Evolutionary conservation across 2,329 filamentous ascomycete genomes (phyloP).

Genomic region (Penicillium italicum): DNA sequence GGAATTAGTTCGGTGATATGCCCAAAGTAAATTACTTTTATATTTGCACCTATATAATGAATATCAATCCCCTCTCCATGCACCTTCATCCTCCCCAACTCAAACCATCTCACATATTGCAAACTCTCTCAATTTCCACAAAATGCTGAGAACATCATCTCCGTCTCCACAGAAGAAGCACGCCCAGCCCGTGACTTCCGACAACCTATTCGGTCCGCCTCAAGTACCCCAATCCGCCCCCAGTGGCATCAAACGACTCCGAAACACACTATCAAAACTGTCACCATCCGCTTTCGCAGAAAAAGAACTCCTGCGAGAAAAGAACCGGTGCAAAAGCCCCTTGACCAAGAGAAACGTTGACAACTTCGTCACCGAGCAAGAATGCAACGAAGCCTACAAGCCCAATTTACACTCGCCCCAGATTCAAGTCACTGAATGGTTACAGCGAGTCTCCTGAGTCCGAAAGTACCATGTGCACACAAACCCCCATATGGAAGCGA

Average conservation of each 20-base stretch:
- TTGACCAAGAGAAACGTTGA: slow-evolving; percentile 38
- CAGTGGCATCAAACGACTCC: slow-evolving; percentile 34
- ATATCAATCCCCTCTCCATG: not conserved
- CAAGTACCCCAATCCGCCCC: slow-evolving; percentile 26
- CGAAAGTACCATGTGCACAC: not conserved
- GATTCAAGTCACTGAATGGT: slow-evolving; percentile 70
- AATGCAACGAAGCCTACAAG: slow-evolving; percentile 53
- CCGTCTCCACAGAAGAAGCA: slow-evolving; percentile 1
- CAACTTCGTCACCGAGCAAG: slow-evolving; percentile 34
- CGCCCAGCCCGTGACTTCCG: slow-evolving; percentile 16
- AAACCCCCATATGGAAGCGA: not conserved
- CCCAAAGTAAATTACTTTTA: not conserved
- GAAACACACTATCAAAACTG: slow-evolving; percentile 34
- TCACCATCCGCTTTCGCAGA: slow-evolving; percentile 35
- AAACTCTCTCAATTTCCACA: not conserved
- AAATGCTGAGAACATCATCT: not conserved
- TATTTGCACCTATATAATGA: slow-evolving; percentile 6
- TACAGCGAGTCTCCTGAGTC: slow-evolving; percentile 68
- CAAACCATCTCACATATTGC: not conserved
- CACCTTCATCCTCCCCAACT: not conserved
- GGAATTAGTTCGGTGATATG: slow-evolving; percentile 6
- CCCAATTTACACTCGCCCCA: slow-evolving; percentile 55
- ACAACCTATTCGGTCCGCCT: slow-evolving; percentile 34
- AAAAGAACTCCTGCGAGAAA: slow-evolving; percentile 34
- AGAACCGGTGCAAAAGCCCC: slow-evolving; percentile 35